Evolutionary conservation across 129 eudicot genomes (phyloP).

Genomic region (Lactuca sativa): DNA sequence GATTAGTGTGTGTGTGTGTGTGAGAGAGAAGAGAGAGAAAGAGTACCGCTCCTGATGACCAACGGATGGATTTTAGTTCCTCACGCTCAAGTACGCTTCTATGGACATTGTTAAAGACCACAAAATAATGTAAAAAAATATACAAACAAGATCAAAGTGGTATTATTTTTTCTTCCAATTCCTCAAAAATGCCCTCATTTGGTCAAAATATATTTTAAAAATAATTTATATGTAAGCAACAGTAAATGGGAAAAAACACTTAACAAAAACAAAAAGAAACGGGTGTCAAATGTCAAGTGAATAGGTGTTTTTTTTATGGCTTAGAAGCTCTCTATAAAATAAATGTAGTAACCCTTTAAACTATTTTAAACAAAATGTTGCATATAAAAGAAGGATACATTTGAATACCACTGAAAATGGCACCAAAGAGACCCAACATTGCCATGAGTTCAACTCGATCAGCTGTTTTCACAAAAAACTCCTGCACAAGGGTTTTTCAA

Average conservation of each 20-base stretch:
- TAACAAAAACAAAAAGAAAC: too few relatives aligned
- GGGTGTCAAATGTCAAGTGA: not conserved
- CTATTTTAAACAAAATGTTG: not conserved
- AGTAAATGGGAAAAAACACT: too few relatives aligned
- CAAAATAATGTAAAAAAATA: slow-evolving; percentile 9
- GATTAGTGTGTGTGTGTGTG: not conserved
- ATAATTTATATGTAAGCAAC: too few relatives aligned
- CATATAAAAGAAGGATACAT: slow-evolving; percentile 63
- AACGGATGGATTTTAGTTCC: slow-evolving; percentile 75
- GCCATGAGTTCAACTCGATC: slow-evolving; percentile 90
- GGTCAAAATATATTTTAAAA: too few relatives aligned
- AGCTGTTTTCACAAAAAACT: slow-evolving; percentile 74
- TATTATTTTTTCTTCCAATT: too few relatives aligned
- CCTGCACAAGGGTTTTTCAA: slow-evolving; percentile 45
- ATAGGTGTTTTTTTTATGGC: not conserved
- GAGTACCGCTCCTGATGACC: slow-evolving; percentile 73
- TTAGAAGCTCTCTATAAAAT: not conserved
- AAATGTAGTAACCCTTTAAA: too few relatives aligned
- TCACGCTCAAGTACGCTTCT: slow-evolving; percentile 75
- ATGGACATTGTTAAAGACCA: slow-evolving; percentile 38
- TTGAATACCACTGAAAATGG: slow-evolving; percentile 77
- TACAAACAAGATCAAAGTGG: not conserved
- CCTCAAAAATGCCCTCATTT: too few relatives aligned
- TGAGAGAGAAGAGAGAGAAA: slow-evolving; percentile 7
- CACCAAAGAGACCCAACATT: slow-evolving; percentile 92